Evolutionary conservation across 1,284 basidiomycete species (phyloP), one percentile per base, ranked within the genome.

Genomic region (Ustilago loliicola): DNA sequence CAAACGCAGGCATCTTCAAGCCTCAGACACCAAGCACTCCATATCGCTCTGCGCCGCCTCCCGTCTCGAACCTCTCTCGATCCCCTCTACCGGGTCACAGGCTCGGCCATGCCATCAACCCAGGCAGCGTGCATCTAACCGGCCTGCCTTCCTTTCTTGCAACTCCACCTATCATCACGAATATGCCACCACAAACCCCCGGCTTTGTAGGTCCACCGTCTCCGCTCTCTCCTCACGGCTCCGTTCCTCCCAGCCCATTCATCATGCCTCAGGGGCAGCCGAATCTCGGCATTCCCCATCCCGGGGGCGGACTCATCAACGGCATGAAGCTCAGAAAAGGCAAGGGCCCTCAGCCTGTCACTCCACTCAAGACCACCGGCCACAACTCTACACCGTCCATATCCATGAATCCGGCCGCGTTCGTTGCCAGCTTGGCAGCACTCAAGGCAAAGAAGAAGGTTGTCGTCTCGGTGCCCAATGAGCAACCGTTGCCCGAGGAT

Each of bases 311-410:
- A 9, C 25, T 51, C n/a, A 57, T 57, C 32, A 63, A 59, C 38
- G 53, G 42, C 27, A 61, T 55, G 42, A 69, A 72, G 29, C 11
- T 34, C 4, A 53, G 78, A 4, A 79, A 66, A 17, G 55, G 63
- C 21, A 74, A 66, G 32, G 66, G 66, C 23, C 66, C 62, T 1
- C 72, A 61, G 15, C 76, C 77, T 0, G 66, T 79, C 51, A 81
- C 78, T 2, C 82, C 82, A 5, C 67, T 84, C 65, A 80, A 77
- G 65, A 79, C 77, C 0, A 74, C 66, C 19, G 82, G 82, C 15
- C 82, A 84, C 66, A 84, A 84, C 60, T 81, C 80, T 1, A 83
- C 70, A 15, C 82, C 82, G 0, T 83, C 81, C 9, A 76, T 84
- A 53, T 79, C 76, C 30, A 61, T 84, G 59, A 79, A 77, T 38